Evolutionary conservation across 1,284 basidiomycete species (phyloP).

Genomic region (Trametes hirsuta): DNA sequence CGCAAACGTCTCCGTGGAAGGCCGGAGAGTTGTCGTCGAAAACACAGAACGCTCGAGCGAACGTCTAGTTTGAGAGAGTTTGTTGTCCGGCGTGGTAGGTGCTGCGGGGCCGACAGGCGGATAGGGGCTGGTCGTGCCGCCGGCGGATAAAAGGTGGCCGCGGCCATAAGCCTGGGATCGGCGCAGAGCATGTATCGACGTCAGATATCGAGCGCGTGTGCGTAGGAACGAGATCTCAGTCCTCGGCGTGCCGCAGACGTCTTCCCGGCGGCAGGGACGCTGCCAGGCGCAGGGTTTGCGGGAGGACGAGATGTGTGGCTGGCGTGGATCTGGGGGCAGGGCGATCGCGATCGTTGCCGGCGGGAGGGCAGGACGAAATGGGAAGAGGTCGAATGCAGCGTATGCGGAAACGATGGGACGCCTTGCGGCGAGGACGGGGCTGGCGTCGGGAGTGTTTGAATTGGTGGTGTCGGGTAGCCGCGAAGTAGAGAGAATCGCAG

Average conservation of each 20-base stretch:
- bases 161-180: neutral
- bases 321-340: neutral
- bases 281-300: neutral
- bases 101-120: no score
- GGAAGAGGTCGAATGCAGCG: neutral
- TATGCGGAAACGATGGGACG: neutral
- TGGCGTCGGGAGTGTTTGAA: neutral
- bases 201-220: neutral
- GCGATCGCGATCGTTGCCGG: neutral
- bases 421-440: neutral
- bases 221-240: no score
- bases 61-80: no score
- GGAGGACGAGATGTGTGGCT: neutral
- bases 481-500: neutral
- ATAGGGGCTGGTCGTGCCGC: no score
- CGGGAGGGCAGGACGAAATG: neutral
- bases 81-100: no score
- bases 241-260: neutral
- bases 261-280: neutral
- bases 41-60: no score
- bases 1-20: no score
- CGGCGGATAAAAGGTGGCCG: no score
- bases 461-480: neutral
- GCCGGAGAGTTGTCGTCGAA: no score
- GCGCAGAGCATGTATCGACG: neutral